Conservation (phyloP, 441 rosid genomes). For the Bocquillonia castaneifolia region DNA sequence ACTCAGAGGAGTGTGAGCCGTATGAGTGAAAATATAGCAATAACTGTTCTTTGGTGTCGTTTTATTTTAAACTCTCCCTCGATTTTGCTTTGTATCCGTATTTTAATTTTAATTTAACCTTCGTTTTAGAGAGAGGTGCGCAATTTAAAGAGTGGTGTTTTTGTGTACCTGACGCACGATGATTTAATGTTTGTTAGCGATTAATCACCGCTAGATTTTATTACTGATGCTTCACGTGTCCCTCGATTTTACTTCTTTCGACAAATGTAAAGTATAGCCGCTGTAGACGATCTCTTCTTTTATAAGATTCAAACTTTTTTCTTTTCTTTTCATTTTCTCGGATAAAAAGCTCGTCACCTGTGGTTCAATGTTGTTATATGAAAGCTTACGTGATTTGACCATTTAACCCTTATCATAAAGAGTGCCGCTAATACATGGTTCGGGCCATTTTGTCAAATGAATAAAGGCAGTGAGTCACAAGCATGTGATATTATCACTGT, state of each 20-base stretch:
- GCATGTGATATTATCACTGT: not conserved
- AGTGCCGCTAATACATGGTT: not conserved
- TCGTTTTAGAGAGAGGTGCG: constrained; percentile 6
- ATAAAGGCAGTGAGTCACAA: constrained; percentile 3
- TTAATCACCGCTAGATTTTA: not conserved
- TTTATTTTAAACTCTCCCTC: constrained; percentile 19
- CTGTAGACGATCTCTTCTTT: constrained; percentile 4
- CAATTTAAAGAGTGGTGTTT: constrained; percentile 6
- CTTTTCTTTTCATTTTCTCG: not conserved
- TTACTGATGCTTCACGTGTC: not conserved
- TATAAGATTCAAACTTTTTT: not conserved
- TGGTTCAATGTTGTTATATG: not conserved
- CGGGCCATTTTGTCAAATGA: constrained; percentile 4
- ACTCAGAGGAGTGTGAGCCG: too few relatives aligned
- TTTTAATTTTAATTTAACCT: not conserved
- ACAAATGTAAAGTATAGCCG: constrained; percentile 1
- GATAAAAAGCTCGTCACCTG: not conserved
- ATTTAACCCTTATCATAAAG: not conserved
- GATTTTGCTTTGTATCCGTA: constrained; percentile 13
- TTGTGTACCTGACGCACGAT: not conserved
- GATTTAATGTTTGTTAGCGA: not conserved
- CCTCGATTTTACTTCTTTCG: not conserved
- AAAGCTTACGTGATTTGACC: not conserved
- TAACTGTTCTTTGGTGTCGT: constrained; percentile 17
- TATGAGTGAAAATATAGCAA: constrained; percentile 25